A percentile compares a stretch with the other conserved stretches of the same genome.
Evolutionary conservation across 768 basidiomycete genomes (phyloP).

Genomic region (Leccinellum rugosiceps): DNA sequence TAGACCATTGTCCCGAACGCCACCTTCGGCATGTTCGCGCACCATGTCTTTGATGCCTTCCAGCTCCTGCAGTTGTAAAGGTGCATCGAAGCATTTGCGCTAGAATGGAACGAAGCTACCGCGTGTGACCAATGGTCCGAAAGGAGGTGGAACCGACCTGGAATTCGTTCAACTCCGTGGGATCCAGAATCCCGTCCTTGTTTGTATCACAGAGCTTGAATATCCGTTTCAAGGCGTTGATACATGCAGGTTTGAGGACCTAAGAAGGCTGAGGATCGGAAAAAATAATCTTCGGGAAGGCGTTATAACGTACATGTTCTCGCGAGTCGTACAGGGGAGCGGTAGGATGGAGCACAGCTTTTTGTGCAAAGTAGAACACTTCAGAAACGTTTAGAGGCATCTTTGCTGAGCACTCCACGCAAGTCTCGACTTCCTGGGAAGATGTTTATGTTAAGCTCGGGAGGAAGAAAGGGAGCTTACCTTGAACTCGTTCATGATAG

Average conservation of each 20-base stretch:
- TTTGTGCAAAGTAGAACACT: slow-evolving; percentile 98
- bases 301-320: slow-evolving; percentile 70
- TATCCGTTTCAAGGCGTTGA: slow-evolving; percentile 84
- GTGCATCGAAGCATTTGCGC: slow-evolving; percentile 95
- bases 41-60: slow-evolving; percentile 97
- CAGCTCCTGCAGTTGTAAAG: slow-evolving; percentile 87
- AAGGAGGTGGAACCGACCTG: slow-evolving; percentile 53
- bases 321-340: slow-evolving; percentile 96
- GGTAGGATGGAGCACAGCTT: slow-evolving; percentile 94
- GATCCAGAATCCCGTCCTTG: slow-evolving; percentile 90
- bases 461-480: slow-evolving; percentile 36
- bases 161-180: slow-evolving; percentile 92
- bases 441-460: slow-evolving; percentile 3
- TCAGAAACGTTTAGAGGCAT: slow-evolving; percentile 90
- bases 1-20: slow-evolving; percentile 74
- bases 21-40: slow-evolving; percentile 68
- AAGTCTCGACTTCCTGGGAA: slow-evolving; percentile 92
- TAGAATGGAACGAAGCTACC: slow-evolving; percentile 27
- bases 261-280: slow-evolving; percentile 30
- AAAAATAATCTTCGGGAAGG: neutral
- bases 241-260: slow-evolving; percentile 91
- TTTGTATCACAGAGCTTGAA: slow-evolving; percentile 95
- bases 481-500: slow-evolving; percentile 99
- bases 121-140: neutral
- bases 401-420: slow-evolving; percentile 95